Conservation (phyloP, 495 filamentous ascomycete genomes). For the Diplogelasinospora grovesii region DNA sequence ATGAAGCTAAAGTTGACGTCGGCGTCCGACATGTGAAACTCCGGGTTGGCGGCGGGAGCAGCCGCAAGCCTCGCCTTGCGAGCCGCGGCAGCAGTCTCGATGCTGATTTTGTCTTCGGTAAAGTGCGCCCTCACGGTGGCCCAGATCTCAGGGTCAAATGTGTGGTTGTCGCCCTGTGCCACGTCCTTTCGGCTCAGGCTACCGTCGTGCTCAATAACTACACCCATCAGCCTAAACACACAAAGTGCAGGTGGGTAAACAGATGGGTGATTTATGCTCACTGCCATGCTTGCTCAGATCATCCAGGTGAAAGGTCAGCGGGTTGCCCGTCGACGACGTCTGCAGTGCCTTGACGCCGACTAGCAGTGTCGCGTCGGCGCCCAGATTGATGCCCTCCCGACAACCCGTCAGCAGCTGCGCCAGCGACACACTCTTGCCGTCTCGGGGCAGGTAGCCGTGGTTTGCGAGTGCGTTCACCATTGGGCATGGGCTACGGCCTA, state of each 20-base stretch:
- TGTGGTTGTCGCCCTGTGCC: constrained; percentile 22
- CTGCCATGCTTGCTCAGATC: constrained; percentile 23
- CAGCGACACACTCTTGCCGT: constrained; percentile 35
- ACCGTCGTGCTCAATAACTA: constrained; percentile 30
- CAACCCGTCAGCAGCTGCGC: constrained; percentile 17
- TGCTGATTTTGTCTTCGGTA: constrained; percentile 13
- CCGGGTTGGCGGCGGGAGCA: constrained; percentile 15
- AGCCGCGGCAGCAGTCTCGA: constrained; percentile 19
- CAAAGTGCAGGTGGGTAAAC: neutral
- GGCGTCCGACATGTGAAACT: constrained; percentile 17
- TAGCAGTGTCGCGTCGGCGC: constrained; percentile 11
- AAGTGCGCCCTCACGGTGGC: constrained; percentile 9
- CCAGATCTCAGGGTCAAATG: constrained; percentile 23
- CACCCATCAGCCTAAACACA: no score
- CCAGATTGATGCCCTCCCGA: constrained; percentile 23
- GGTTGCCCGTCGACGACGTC: constrained; percentile 20
- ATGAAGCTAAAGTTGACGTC: constrained; percentile 15
- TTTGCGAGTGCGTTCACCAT: constrained; percentile 53
- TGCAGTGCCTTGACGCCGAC: constrained; percentile 19
- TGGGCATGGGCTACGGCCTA: constrained; percentile 41
- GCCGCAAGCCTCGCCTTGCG: constrained; percentile 14
- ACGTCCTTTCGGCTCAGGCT: constrained; percentile 19
- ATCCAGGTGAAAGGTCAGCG: constrained; percentile 22
- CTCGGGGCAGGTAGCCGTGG: constrained; percentile 49
- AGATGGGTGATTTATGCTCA: neutral